Percentiles rank a stretch among this genome's conserved stretches.
Conservation (phyloP, 345 rosid genomes). For the Aquilaria malaccensis region DNA sequence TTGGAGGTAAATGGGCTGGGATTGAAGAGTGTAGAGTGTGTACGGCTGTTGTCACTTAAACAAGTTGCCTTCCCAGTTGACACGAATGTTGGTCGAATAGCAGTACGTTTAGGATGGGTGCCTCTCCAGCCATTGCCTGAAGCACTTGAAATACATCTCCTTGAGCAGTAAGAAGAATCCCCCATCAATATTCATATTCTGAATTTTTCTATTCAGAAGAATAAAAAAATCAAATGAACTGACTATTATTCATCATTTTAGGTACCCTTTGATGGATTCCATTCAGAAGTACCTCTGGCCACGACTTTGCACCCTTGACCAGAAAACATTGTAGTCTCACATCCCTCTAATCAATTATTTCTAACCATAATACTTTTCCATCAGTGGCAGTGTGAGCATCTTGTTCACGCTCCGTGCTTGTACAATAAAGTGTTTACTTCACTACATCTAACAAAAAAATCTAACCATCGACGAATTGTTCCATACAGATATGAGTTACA, state of each 20-base stretch:
- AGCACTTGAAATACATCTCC: slow-evolving; percentile 49
- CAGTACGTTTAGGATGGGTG: slow-evolving; percentile 77
- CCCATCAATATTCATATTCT: neutral
- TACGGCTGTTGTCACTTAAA: slow-evolving; percentile 49
- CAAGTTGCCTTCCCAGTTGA: slow-evolving; percentile 69
- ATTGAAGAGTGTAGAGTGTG: slow-evolving; percentile 65
- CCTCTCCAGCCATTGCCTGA: slow-evolving; percentile 58
- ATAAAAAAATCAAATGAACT: no score
- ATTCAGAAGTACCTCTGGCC: slow-evolving; percentile 74
- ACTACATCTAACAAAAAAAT: neutral
- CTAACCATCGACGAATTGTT: neutral
- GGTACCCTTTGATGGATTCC: slow-evolving; percentile 55
- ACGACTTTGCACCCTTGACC: slow-evolving; percentile 42
- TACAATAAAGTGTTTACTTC: neutral
- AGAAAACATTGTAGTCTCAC: slow-evolving; percentile 39
- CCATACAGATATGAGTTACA: slow-evolving; percentile 55
- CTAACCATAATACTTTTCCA: neutral
- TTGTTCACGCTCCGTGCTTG: neutral
- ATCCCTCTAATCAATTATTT: neutral
- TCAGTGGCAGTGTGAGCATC: neutral
- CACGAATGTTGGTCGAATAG: slow-evolving; percentile 63
- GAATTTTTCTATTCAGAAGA: neutral
- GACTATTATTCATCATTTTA: slow-evolving; percentile 7
- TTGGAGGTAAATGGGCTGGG: slow-evolving; percentile 46
- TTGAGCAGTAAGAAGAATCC: slow-evolving; percentile 32